Evolutionary conservation across 2,329 filamentous ascomycete genomes (phyloP).

Genomic region (Xylariaceae sp.): DNA sequence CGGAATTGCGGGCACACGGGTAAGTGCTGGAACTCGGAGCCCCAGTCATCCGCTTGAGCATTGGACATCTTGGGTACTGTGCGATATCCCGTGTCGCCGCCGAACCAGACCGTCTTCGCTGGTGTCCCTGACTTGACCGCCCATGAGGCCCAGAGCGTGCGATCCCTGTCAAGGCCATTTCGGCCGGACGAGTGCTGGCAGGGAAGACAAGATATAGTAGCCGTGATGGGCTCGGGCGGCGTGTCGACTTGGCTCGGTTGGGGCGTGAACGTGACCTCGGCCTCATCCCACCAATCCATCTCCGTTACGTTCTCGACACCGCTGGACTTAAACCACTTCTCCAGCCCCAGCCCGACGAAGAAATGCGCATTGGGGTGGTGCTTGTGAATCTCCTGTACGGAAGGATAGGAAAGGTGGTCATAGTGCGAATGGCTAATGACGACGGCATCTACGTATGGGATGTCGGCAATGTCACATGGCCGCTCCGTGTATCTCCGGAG

Average conservation of each 20-base stretch:
- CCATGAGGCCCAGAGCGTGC: slow-evolving; percentile 88
- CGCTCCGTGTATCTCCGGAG: slow-evolving; percentile 74
- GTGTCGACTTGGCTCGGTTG: slow-evolving; percentile 25
- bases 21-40: slow-evolving; percentile 58
- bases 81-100: slow-evolving; percentile 86
- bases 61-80: slow-evolving; percentile 62
- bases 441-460: slow-evolving; percentile 72
- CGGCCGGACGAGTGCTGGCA: slow-evolving; percentile 78
- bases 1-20: slow-evolving; percentile 80
- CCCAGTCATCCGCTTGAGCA: slow-evolving; percentile 64
- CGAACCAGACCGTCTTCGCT: slow-evolving; percentile 80
- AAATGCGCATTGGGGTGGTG: slow-evolving; percentile 77
- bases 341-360: slow-evolving; percentile 80
- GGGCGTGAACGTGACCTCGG: slow-evolving; percentile 59
- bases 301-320: slow-evolving; percentile 78
- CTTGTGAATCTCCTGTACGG: slow-evolving; percentile 65
- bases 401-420: slow-evolving; percentile 79
- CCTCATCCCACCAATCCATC: slow-evolving; percentile 91
- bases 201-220: slow-evolving; percentile 72
- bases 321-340: slow-evolving; percentile 69
- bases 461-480: slow-evolving; percentile 72
- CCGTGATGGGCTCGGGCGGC: slow-evolving; percentile 54
- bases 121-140: slow-evolving; percentile 59
- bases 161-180: slow-evolving; percentile 62
- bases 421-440: slow-evolving; percentile 90